Evolutionary conservation across 441 rosid species (phyloP), one percentile per base, ranked within the genome.

Genomic region (Aquilaria agallochum): DNA sequence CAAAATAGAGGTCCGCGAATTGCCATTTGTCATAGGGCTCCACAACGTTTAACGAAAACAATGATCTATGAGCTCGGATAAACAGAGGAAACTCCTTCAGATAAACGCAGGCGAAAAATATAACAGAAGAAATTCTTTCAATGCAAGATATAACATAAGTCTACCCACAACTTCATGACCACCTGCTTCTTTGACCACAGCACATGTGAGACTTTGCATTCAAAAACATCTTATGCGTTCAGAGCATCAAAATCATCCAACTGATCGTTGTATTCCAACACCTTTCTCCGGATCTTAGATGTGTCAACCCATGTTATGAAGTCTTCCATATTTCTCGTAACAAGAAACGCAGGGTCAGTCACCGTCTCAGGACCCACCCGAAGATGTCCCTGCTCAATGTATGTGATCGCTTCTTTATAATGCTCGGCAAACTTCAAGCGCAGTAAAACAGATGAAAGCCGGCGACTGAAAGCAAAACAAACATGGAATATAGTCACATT

Each of bases 221-320:
- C 42, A 36, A 36, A 36, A 5, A 36, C 7, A 36, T 8, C 42
- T 36, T 36, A 36, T 36, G 42, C 42, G 69, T 82, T 83, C 89
- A 87, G 78, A 59, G 84, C 82, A 63, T 88, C 96, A 52, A 89
- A 94, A 62, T 94, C 98, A 46, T 94, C 98, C 81, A 89, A 56
- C 76, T 84, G 79, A 48, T 90, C 96, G 10, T 94, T 90, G 76
- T 89, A 94, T 66, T 91, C 71, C 13, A 89, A 80, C 67, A 94
- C 89, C 83, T 86, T 91, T 34, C 95, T 79, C 77, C 78, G 86
- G 33, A 94, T 94, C 94, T 90, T 90, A 13, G 97, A 94, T 46
- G 95, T 79, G 77, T 94, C 99, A 20, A 89, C 97, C 99, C 97
- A 94, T 2, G 99, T 94, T 56, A 89, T 78, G 36, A 89, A 94